Conservation (phyloP, 257 asterid species). For the Capsicum pubescens region DNA sequence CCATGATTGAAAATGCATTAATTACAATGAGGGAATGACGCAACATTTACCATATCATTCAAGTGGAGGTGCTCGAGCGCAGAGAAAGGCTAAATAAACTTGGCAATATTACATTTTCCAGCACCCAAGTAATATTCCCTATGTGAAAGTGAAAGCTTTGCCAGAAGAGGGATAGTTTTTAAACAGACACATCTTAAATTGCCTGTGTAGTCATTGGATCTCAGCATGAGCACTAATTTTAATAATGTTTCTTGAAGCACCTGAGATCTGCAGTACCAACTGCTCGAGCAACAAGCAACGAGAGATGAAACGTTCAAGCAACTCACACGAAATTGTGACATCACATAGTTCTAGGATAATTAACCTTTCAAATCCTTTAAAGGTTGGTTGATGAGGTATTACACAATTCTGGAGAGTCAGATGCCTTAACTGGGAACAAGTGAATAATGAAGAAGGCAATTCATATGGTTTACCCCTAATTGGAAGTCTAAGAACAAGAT, state of each 20-base stretch:
- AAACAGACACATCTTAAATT: neutral
- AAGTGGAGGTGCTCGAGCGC: conserved; percentile 11
- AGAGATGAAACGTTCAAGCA: neutral
- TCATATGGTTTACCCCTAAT: no score
- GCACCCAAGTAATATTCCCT: neutral
- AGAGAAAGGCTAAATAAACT: conserved; percentile 1
- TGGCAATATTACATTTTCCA: neutral
- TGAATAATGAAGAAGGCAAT: neutral
- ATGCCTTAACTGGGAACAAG: neutral
- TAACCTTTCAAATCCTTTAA: neutral
- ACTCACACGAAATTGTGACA: neutral
- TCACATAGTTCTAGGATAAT: neutral
- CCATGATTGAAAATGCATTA: neutral
- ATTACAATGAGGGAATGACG: neutral
- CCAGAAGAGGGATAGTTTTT: conserved; percentile 1
- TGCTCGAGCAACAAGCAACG: neutral
- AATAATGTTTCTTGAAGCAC: neutral
- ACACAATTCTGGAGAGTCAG: conserved; percentile 17
- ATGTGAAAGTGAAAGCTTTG: conserved; percentile 16
- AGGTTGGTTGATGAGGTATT: neutral
- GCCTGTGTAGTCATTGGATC: conserved; percentile 12
- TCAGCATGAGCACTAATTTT: conserved; percentile 7
- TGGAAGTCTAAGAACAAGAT: no score
- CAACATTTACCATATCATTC: conserved; percentile 15
- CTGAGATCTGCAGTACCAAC: conserved; percentile 14